Evolutionary conservation across 176 grass and related monocot genomes (phyloP).

Genomic region (Hordeum vulgare): MorexV3_pseudomolecules_assembly NC_058519.1:265903037-265903536

Average conservation of each 20-base stretch:
- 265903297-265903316: slow-evolving; percentile 88
- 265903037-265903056: slow-evolving; percentile 25
- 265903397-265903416: slow-evolving; percentile 79
- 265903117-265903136: slow-evolving; percentile 52
- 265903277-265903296: slow-evolving; percentile 72
- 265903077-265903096: slow-evolving; percentile 44
- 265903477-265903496: slow-evolving; percentile 92
- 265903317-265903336: slow-evolving; percentile 74
- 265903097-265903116: slow-evolving; percentile 21
- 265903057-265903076: slow-evolving; percentile 45
- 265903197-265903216: slow-evolving; percentile 54
- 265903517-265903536: slow-evolving; percentile 89
- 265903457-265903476: slow-evolving; percentile 78
- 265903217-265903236: slow-evolving; percentile 66
- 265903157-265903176: slow-evolving; percentile 84
- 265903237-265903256: slow-evolving; percentile 61
- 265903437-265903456: slow-evolving; percentile 80
- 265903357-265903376: slow-evolving; percentile 45
- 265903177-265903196: slow-evolving; percentile 50
- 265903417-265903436: slow-evolving; percentile 84
- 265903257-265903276: slow-evolving; percentile 79
- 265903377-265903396: slow-evolving; percentile 43
- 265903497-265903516: slow-evolving; percentile 64
- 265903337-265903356: slow-evolving; percentile 69
- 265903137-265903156: slow-evolving; percentile 58